These are phyloP conservation scores for Apiospora marii DNA, from an alignment of 2,329 filamentous ascomycete species.

Conservation along the genomic window DNA sequence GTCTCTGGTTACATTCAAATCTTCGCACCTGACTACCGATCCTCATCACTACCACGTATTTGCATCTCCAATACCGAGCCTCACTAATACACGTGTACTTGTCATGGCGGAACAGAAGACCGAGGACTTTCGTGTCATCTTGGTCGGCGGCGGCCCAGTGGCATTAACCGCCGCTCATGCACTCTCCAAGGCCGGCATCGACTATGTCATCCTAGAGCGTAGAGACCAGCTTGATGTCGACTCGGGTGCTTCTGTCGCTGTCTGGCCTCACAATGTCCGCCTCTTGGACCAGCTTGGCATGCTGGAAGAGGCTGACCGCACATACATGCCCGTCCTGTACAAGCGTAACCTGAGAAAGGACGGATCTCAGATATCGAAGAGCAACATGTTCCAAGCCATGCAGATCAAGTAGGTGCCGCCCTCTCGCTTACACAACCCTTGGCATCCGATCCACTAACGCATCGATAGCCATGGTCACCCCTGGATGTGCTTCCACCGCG, in stretches of 20 bases:
- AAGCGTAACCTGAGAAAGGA: conserved; percentile 27
- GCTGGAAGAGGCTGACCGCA: conserved; percentile 27
- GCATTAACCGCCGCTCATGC: conserved; percentile 38
- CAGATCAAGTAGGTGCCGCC: conserved; percentile 30
- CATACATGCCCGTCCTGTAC: conserved; percentile 28
- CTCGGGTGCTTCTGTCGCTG: conserved; percentile 35
- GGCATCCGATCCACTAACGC: background rate
- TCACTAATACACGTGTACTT: background rate
- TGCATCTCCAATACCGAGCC: conserved; percentile 1
- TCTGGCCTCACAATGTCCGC: conserved; percentile 39
- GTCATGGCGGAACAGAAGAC: conserved; percentile 30
- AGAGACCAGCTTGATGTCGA: conserved; percentile 33
- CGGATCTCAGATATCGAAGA: conserved; percentile 27
- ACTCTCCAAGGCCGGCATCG: conserved; percentile 37
- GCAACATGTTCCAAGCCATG: conserved; percentile 30
- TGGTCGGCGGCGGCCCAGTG: conserved; percentile 40
- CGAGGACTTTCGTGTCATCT: conserved; percentile 35
- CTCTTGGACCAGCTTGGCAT: conserved; percentile 40
- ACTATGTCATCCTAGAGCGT: conserved; percentile 40
- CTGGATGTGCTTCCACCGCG: conserved; percentile 35
- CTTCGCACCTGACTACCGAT: background rate
- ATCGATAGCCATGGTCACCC: conserved; percentile 36
- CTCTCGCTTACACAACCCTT: conserved; percentile 10
- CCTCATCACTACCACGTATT: background rate
- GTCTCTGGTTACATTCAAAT: conserved; percentile 20